Evolutionary conservation across 345 rosid genomes (phyloP).

Genomic region (Eucalyptus cladocalyx): DNA sequence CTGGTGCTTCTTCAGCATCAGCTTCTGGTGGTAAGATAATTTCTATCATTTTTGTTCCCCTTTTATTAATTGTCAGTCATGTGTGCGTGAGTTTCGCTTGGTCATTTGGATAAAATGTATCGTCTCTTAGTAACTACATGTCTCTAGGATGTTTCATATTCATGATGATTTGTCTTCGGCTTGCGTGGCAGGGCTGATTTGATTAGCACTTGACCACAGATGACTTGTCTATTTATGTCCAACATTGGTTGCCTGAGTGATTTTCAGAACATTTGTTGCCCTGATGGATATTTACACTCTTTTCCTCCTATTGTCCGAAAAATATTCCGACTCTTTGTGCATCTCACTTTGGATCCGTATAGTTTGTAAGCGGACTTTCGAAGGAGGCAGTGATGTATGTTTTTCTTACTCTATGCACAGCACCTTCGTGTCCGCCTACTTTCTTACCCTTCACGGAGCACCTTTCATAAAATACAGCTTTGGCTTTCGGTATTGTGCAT

Average conservation of each 20-base stretch:
- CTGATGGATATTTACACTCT: not conserved
- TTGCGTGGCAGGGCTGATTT: not conserved
- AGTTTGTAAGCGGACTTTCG: not conserved
- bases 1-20: slow-evolving; percentile 64
- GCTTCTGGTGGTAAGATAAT: slow-evolving; percentile 57
- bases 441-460: not conserved
- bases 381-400: not conserved
- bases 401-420: not conserved
- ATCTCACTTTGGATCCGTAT: not conserved
- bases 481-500: slow-evolving; percentile 24
- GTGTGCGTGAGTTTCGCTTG: not conserved
- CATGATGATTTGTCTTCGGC: not conserved
- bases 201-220: not conserved
- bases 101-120: not conserved
- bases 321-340: not conserved
- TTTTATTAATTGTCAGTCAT: not conserved
- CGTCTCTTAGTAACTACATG: not conserved
- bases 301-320: not conserved
- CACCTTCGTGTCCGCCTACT: not conserved
- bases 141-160: not conserved
- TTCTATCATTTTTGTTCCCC: not conserved
- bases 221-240: not conserved
- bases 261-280: not conserved
- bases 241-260: not conserved
- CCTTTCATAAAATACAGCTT: not conserved